Base-by-base conservation (phyloP, 441 rosid genomes). In the Francoa sonchifolia region DNA sequence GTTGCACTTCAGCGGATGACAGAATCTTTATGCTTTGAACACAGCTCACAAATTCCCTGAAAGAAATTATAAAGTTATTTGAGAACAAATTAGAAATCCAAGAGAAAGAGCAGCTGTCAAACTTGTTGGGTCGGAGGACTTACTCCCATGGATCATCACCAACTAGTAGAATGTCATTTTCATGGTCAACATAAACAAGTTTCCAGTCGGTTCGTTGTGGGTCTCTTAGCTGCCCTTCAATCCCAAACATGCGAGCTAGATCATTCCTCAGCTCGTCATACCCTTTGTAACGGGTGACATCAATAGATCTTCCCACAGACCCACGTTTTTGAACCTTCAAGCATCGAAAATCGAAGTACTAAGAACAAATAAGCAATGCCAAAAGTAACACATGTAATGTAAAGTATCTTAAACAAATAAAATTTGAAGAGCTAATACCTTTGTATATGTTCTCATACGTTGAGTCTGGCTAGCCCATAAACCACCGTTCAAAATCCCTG, bases 81-180 rank as follows among this genome's bases (percentile, higher is more conserved):
- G 10, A 45, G 19, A 33, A 26, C 5, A 34, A 18, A 11, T 8
- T 8, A 31, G 42, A 28, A 39, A 2, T 0, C 22, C 14, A 35
- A 23, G 13, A 6, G 15, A 27, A 8, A 22, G 12, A 39, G n/a
- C 17, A 30, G 44, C 11, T 6, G 27, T 33, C 11, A 27, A 39
- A 2, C 17, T 21, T 9, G 14, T 33, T 37, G 45, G 42, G 19
- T 3, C 39, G 8, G 2, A 10, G 17, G 29, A 68, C 97, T 73
- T 79, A 84, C 97, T 89, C 97, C 97, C 97, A 89, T 33, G 97
- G 97, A 58, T 89, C 97, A 33, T 89, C 97, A 5, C 97, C 97
- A 27, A 84, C 94, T 12, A 89, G 95, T 23, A 89, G 63, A 32
- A 89, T 82, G 50, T 89, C 95, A 28, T 84, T 84, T 59, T 89